These are phyloP conservation scores for Hapsidospora chrysogenum DNA, from an alignment of 495 filamentous ascomycete genomes.

Conservation along the genomic window DNA sequence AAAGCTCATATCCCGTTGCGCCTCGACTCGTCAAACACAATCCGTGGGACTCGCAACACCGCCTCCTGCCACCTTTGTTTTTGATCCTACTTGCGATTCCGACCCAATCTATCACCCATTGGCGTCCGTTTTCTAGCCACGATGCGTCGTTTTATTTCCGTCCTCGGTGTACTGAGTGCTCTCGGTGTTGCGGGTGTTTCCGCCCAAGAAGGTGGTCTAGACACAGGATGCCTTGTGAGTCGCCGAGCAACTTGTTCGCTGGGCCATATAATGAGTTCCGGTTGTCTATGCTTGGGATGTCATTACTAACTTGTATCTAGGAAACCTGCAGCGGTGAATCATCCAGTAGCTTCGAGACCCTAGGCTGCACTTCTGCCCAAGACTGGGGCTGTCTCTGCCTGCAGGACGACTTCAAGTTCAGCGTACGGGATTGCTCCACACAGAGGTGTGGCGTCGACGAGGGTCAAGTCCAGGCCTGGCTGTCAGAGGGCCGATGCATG, in stretches of 20 bases:
- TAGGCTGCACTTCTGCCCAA: neutral
- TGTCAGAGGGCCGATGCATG: no score
- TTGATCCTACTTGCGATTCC: no score
- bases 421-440: slow-evolving; percentile 9
- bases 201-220: neutral
- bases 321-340: no score
- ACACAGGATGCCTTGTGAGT: slow-evolving; percentile 1
- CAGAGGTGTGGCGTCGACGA: neutral
- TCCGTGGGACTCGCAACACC: no score
- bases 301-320: neutral
- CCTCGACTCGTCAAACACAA: no score
- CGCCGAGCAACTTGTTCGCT: no score
- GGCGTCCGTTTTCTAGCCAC: no score
- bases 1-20: no score
- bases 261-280: no score
- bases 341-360: no score
- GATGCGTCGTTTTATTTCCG: neutral
- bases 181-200: neutral
- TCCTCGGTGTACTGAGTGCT: neutral
- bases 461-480: neutral
- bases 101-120: no score
- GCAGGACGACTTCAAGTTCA: slow-evolving; percentile 6
- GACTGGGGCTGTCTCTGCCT: slow-evolving; percentile 11
- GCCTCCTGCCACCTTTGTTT: no score
- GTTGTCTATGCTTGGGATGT: neutral